Evolutionary conservation across 148 eudicot species (phyloP), one percentile per base, ranked within the genome.

Genomic region (Vaccinium vitisidaea): DNA sequence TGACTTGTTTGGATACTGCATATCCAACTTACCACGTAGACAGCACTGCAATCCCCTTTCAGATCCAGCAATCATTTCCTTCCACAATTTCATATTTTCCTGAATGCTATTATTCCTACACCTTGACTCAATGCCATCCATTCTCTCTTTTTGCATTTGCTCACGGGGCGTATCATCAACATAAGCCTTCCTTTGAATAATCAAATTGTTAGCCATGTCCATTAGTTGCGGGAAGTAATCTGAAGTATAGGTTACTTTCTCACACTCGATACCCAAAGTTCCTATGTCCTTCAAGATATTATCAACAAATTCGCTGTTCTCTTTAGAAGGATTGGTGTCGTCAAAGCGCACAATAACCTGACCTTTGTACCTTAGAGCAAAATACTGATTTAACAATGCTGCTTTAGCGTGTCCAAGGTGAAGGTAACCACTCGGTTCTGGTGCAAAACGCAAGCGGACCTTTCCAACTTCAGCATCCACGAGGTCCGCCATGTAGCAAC

Each of bases 321-420:
- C 99, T 85, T 94, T 97, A 36, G 95, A 92, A 9, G 98, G 99
- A 87, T 97, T 97, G 52, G 99, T 97, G 85, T 97, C 99, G 85
- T 97, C 99, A 89, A 97, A 95, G 6, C 97, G 96, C 54, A 97
- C 83, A 85, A 97, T 95, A 69, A 97, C 81, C 82, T 89, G 86
- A 23, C 99, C 99, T 77, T 95, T 87, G 87, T 95, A 97, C 84
- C 88, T 90, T 76, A 94, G 90, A 85, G 99, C 98, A 91, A 97
- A 97, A 84, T 97, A 91, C 84, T 95, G 92, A 84, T 97, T 97
- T 82, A 95, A 86, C 46, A 97, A 86, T 10, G 95, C 99, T 56
- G 98, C 99, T 87, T 97, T 97, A 32, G 98, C 90, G 82, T 97
- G 99, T 19, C 99, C 99, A 79, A 95, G 95, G 84, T 97, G 99